A percentile compares a stretch with the other conserved stretches of the same genome.
These are phyloP conservation scores for Xanthoconium stramineum DNA, from an alignment of 768 basidiomycete species.

Conservation along the genomic window DNA sequence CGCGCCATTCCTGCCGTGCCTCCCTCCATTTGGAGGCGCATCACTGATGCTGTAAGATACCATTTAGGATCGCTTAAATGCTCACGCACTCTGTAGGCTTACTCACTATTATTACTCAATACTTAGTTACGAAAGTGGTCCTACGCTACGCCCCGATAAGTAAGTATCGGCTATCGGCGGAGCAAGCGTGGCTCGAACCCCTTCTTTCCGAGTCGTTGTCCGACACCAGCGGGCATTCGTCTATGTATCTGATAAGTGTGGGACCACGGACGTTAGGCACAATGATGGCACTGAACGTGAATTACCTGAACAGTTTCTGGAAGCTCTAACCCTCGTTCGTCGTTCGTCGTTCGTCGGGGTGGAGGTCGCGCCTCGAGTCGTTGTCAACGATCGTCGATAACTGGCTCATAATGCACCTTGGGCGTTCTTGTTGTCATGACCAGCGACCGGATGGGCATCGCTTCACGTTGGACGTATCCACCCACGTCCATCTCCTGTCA, in stretches of 20 bases:
- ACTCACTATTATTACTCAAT: too few relatives aligned
- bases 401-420: background rate
- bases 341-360: background rate
- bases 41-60: background rate
- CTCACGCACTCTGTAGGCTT: background rate
- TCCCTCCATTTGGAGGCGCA: background rate
- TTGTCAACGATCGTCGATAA: background rate
- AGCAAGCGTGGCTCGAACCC: too few relatives aligned
- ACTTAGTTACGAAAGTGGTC: background rate
- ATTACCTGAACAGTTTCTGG: background rate
- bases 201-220: background rate
- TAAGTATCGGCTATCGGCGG: constrained; percentile 7
- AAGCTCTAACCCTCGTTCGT: too few relatives aligned
- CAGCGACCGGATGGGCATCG: background rate
- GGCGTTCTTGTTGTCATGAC: background rate
- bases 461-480: background rate
- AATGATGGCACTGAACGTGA: constrained; percentile 3
- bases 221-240: constrained; percentile 2
- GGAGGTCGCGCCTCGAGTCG: constrained; percentile 9
- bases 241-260: constrained; percentile 5
- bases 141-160: background rate
- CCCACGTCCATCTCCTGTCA: background rate
- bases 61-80: background rate
- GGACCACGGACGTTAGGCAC: constrained; percentile 16
- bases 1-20: background rate